phyloP scores from a whole-genome alignment of 148 eudicot species.

The Camellia granthamiana region DNA sequence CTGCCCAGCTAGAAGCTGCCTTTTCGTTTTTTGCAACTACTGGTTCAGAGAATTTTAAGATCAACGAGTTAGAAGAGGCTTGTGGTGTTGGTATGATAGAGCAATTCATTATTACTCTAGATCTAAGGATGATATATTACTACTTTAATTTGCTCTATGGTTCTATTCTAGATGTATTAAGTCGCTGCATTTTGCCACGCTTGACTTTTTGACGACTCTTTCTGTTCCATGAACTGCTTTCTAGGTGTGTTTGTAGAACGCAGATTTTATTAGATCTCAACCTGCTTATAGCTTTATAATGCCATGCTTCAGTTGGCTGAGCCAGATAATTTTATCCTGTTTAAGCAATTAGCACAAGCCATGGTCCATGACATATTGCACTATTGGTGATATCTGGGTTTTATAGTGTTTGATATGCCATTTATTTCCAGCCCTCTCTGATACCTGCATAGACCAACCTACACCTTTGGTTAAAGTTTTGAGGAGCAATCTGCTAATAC shows the following conservation, averaged over 20 bases:
- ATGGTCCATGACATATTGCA: not conserved
- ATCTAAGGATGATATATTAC: not conserved
- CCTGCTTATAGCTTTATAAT: conserved; percentile 8
- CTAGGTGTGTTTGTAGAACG: not conserved
- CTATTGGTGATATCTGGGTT: not conserved
- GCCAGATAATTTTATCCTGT: not conserved
- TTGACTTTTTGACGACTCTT: not conserved
- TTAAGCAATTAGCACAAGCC: not conserved
- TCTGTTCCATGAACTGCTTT: not conserved
- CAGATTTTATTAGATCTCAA: not conserved
- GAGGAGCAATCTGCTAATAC: not conserved
- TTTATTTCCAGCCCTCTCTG: not conserved
- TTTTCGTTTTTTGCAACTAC: conserved; percentile 57
- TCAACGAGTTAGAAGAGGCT: conserved; percentile 67
- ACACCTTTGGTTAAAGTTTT: not conserved
- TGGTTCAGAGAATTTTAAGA: conserved; percentile 55
- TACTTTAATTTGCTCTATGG: not conserved
- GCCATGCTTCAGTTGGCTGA: not conserved
- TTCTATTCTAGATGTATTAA: not conserved
- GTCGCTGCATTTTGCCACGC: not conserved
- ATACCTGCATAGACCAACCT: not conserved
- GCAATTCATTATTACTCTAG: not conserved
- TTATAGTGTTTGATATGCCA: not conserved
- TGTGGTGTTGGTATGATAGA: conserved; percentile 90
- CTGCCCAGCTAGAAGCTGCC: conserved; percentile 95